Evolutionary conservation across 768 basidiomycete genomes (phyloP).

Genomic region (Rhizopogon vesiculosus): DNA sequence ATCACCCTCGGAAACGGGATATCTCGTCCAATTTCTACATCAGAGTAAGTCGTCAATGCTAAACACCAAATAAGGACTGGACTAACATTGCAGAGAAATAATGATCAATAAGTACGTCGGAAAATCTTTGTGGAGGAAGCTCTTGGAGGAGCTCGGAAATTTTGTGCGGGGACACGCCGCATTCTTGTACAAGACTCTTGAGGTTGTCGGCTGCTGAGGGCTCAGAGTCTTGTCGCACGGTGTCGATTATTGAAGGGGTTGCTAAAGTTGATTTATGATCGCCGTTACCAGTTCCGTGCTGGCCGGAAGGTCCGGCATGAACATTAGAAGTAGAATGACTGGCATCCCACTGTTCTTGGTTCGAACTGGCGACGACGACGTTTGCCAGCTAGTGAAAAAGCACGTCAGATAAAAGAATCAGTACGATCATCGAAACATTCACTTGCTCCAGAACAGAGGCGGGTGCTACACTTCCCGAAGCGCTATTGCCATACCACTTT

Average conservation of each 20-base stretch:
- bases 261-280: slow-evolving; percentile 25
- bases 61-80: slow-evolving; percentile 4
- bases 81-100: slow-evolving; percentile 73
- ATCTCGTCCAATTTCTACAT: slow-evolving; percentile 86
- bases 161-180: slow-evolving; percentile 87
- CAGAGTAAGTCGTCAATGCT: not conserved
- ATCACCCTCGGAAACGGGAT: slow-evolving; percentile 82
- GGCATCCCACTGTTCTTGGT: slow-evolving; percentile 23
- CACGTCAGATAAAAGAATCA: slow-evolving; percentile 16
- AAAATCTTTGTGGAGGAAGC: slow-evolving; percentile 71
- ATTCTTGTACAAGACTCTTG: slow-evolving; percentile 84
- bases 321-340: slow-evolving; percentile 10
- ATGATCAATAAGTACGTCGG: slow-evolving; percentile 77
- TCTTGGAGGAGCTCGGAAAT: slow-evolving; percentile 87
- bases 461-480: slow-evolving; percentile 78
- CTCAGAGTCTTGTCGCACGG: slow-evolving; percentile 38
- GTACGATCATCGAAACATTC: slow-evolving; percentile 20
- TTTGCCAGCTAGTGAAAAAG: slow-evolving; percentile 42
- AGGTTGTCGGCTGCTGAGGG: slow-evolving; percentile 73
- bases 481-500: slow-evolving; percentile 82
- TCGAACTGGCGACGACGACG: slow-evolving; percentile 41
- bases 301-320: slow-evolving; percentile 7
- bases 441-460: slow-evolving; percentile 79
- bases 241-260: slow-evolving; percentile 32
- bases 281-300: slow-evolving; percentile 19